phyloP scores from a whole-genome alignment of 2,329 filamentous ascomycete genomes.

The Truncatella angustata region DNA sequence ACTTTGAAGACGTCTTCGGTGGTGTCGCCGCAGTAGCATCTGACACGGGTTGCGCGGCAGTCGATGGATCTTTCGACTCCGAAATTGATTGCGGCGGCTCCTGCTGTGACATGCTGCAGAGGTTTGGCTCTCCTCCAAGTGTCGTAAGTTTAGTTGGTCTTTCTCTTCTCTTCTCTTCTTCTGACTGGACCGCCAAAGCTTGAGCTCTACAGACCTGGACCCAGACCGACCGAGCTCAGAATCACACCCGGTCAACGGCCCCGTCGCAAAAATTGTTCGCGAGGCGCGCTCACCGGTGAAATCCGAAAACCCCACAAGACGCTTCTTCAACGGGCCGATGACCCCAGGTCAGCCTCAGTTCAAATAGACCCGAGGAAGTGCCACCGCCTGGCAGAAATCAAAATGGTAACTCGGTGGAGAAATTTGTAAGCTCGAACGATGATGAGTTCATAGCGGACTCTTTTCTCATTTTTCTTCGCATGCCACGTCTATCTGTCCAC shows the following conservation, averaged over 20 bases:
- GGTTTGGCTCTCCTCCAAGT: neutral
- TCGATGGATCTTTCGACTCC: neutral
- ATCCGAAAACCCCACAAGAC: neutral
- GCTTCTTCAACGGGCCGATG: constrained; percentile 2
- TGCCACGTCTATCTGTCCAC: too few species aligned
- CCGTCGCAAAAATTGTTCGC: neutral
- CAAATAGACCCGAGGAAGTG: neutral
- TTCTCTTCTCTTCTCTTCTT: too few species aligned
- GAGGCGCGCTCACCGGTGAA: neutral
- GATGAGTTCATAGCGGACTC: too few species aligned
- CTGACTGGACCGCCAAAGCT: neutral
- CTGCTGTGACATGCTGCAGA: neutral
- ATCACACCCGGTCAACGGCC: neutral
- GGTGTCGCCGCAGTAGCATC: constrained; percentile 14
- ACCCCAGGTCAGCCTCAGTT: neutral
- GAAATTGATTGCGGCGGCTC: neutral
- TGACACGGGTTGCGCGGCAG: neutral
- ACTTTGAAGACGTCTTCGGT: constrained; percentile 20
- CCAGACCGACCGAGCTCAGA: too few species aligned
- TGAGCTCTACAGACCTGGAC: too few species aligned
- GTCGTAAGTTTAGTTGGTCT: neutral
- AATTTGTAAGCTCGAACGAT: neutral
- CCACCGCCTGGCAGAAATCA: neutral
- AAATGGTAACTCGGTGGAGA: too few species aligned
- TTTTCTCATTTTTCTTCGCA: too few species aligned